A percentile compares a stretch with the other conserved stretches of the same genome.
Conservation (phyloP, 176 grass and related monocot genomes). For the Leersia perrieri region DNA sequence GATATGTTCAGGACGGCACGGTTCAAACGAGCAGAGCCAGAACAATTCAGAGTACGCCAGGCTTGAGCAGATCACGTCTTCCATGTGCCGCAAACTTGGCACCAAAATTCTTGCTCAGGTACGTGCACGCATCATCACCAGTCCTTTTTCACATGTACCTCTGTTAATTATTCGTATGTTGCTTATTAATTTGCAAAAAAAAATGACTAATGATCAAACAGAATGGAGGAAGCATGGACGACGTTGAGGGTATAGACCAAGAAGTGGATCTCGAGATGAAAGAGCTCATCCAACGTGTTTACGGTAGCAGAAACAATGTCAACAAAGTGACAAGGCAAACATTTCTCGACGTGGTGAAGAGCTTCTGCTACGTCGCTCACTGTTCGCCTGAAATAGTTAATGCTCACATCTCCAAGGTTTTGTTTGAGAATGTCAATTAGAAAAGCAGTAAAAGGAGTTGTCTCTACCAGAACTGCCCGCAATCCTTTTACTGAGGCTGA, state of each 20-base stretch:
- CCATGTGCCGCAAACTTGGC: slow-evolving; percentile 35
- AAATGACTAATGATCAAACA: neutral
- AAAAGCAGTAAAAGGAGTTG: neutral
- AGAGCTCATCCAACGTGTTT: slow-evolving; percentile 10
- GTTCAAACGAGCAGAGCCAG: neutral
- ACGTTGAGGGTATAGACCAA: neutral
- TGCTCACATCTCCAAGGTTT: slow-evolving; percentile 14
- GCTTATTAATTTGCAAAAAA: neutral
- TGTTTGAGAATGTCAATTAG: slow-evolving; percentile 9
- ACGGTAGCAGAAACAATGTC: neutral
- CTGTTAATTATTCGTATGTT: neutral
- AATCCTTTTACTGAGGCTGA: too few relatives aligned
- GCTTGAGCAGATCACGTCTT: slow-evolving; percentile 32
- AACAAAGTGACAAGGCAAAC: slow-evolving; percentile 4
- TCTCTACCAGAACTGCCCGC: neutral
- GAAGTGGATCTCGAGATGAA: slow-evolving; percentile 19
- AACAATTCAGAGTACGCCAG: neutral
- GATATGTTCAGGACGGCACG: slow-evolving; percentile 37
- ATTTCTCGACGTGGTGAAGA: slow-evolving; percentile 31
- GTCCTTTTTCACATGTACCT: too few relatives aligned
- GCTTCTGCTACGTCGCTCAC: slow-evolving; percentile 16
- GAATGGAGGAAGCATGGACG: neutral
- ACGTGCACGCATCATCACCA: neutral
- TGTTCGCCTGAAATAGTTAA: slow-evolving; percentile 14
- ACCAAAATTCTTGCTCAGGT: slow-evolving; percentile 8